Percentiles rank a stretch among this genome's conserved stretches.
These are phyloP conservation scores for Barnettozyma sp. DNA, from an alignment of 805 yeast species.

Conservation along the genomic window DNA sequence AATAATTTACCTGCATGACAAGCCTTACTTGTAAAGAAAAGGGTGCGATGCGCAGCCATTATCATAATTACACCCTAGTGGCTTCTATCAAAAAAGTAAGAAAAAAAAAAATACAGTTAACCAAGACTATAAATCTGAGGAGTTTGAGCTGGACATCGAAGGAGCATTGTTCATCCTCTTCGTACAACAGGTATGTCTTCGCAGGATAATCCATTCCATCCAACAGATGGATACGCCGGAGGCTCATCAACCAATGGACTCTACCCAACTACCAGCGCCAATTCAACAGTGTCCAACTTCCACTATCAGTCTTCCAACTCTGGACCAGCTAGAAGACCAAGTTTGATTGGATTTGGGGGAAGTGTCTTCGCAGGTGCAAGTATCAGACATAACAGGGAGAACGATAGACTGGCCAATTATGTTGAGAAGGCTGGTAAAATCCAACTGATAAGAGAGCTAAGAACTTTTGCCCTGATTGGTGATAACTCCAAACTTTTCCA, in stretches of 20 bases:
- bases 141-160: too few relatives aligned
- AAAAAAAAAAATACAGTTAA: too few relatives aligned
- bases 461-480: constrained; percentile 45
- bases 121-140: too few relatives aligned
- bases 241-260: neutral
- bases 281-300: neutral
- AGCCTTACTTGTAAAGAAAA: too few relatives aligned
- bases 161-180: too few relatives aligned
- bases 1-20: too few relatives aligned
- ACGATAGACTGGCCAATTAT: constrained; percentile 18
- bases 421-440: constrained; percentile 15
- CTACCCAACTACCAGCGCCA: neutral
- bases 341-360: constrained; percentile 17
- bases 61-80: too few relatives aligned
- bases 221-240: constrained; percentile 2
- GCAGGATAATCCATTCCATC: constrained; percentile 3
- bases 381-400: constrained; percentile 17
- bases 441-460: constrained; percentile 29
- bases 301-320: neutral
- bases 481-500: constrained; percentile 28
- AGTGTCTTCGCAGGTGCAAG: constrained; percentile 14
- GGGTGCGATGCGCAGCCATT: too few relatives aligned
- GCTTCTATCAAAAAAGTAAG: too few relatives aligned
- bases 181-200: too few relatives aligned
- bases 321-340: constrained; percentile 13